These are phyloP conservation scores for Letharia columbiana DNA, from an alignment of 495 filamentous ascomycete species.

Conservation along the genomic window DNA sequence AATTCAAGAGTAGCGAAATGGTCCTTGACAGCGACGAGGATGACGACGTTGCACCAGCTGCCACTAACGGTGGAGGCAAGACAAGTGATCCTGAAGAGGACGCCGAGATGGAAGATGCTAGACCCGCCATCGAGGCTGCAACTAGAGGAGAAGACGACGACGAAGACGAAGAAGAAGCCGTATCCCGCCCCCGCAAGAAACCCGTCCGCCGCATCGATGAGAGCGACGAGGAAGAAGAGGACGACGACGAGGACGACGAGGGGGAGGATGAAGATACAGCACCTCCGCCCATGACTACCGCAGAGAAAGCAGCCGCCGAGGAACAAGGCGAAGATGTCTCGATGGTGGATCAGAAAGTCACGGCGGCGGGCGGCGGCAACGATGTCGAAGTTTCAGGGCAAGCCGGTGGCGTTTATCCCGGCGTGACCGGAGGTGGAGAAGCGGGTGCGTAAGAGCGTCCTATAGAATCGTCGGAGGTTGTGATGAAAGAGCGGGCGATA, in stretches of 20 bases:
- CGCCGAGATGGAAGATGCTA: slow-evolving; percentile 14
- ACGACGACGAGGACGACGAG: background rate
- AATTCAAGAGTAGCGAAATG: slow-evolving; percentile 74
- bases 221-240: slow-evolving; percentile 9
- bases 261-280: slow-evolving; percentile 10
- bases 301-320: slow-evolving; percentile 11
- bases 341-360: slow-evolving; percentile 21
- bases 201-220: slow-evolving; percentile 16
- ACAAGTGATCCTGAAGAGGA: slow-evolving; percentile 20
- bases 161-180: slow-evolving; percentile 13
- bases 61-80: slow-evolving; percentile 32
- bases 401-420: slow-evolving; percentile 14
- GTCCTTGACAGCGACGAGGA: slow-evolving; percentile 67
- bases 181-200: slow-evolving; percentile 13
- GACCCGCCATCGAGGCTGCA: background rate
- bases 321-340: slow-evolving; percentile 15
- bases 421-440: background rate
- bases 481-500: background rate
- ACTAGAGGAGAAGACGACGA: slow-evolving; percentile 10
- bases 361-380: slow-evolving; percentile 24
- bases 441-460: background rate
- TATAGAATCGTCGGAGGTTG: no score
- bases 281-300: slow-evolving; percentile 7
- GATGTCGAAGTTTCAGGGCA: slow-evolving; percentile 15
- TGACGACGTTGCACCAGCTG: slow-evolving; percentile 34